Base-by-base conservation (phyloP, 768 basidiomycete genomes). In the Tylopilus rubrobrunneus region DNA sequence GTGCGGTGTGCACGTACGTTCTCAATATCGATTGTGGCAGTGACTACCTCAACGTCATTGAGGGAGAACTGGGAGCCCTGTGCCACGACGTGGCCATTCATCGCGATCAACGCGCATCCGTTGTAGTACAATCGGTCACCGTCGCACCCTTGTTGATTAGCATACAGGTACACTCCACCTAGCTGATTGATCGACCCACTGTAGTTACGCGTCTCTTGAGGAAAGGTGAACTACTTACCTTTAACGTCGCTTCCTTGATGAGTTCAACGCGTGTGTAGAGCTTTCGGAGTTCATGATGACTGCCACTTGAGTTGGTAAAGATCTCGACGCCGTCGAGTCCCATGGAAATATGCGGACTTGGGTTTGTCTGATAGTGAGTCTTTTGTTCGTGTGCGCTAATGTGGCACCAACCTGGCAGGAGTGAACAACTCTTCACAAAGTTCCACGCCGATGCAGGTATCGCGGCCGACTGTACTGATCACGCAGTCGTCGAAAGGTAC, bases 131-230 rank as follows among this genome's bases (percentile, higher is more conserved):
- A 78, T 29, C 97, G 83, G 68, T 99, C 97, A 1, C 97, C 97
- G 63, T 99, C 97, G 65, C 97, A 99, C 6, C 97, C 97, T 76
- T 97, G 96, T 64, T 99, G 97, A 67, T 99, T 99, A 9, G 97
- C 92, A 63, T 99, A 99, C 7, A 99, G 80, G 71, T 99, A 99
- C 49, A 98, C 84, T 3, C 97, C 97, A 10, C 97, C 97, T 34
- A 95, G 81, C 96, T 98, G 59, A 8, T 37, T 39, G 40, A 31
- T n/a, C n/a, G 10, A 15, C 0, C 14, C 12, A 5, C 10, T 45
- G 17, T n/a, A 39, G 27, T 27, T 23, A 6, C 19, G 7, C 33
- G 10, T 36, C 7, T n/a, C 31, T 12, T 25, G 17, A 51, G 14
- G 28, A 21, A 25, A 1, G 34, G 7, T 7, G 10, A 21, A 2